Evolutionary conservation across 208 protist genomes (phyloP).

Genomic region (Trypanosoma caninum): DNA sequence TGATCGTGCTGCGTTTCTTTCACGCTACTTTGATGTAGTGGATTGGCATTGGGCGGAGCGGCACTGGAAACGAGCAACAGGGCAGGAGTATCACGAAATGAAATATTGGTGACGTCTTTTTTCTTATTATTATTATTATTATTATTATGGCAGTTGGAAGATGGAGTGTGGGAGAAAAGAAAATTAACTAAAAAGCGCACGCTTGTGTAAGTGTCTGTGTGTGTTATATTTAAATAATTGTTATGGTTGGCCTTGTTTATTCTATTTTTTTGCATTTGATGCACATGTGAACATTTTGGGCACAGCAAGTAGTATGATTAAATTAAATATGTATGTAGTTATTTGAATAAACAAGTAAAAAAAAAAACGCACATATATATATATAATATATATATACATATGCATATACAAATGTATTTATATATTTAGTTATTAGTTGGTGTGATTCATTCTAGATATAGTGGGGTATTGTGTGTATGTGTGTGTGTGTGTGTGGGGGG

Average conservation of each 20-base stretch:
- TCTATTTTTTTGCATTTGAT: too few species aligned
- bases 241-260: background rate
- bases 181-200: too few species aligned
- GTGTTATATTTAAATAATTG: background rate
- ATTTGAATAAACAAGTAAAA: too few species aligned
- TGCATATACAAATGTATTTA: background rate
- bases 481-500: background rate
- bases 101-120: slow-evolving; percentile 53
- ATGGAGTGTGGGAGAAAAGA: too few species aligned
- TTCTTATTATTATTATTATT: background rate
- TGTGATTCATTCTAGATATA: background rate
- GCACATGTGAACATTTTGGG: too few species aligned
- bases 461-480: background rate
- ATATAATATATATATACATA: too few species aligned
- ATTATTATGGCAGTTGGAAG: too few species aligned
- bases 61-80: slow-evolving; percentile 86
- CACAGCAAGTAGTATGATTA: too few species aligned
- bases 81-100: slow-evolving; percentile 88
- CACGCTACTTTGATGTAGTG: slow-evolving; percentile 90
- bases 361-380: too few species aligned
- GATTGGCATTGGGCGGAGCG: slow-evolving; percentile 94
- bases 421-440: background rate
- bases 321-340: too few species aligned
- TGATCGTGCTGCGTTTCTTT: slow-evolving; percentile 81
- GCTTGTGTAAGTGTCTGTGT: too few species aligned